phyloP scores from a whole-genome alignment of 2,329 filamentous ascomycete species.

The Cucurbitaria berberidis region DNA sequence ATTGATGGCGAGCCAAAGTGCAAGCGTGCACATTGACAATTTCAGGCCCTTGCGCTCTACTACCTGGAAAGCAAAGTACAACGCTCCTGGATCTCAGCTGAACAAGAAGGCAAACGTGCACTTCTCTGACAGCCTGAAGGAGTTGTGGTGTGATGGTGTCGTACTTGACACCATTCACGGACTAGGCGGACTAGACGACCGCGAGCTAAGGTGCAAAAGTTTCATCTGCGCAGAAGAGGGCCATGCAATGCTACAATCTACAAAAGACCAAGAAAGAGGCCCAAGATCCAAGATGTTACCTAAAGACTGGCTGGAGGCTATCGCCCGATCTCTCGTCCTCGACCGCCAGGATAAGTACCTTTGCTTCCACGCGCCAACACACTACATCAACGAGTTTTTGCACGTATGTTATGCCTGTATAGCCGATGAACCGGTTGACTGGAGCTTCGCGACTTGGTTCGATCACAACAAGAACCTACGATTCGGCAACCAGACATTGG shows the following conservation, averaged over 20 bases:
- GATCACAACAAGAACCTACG: slow-evolving; percentile 26
- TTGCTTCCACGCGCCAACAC: slow-evolving; percentile 28
- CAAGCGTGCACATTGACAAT: slow-evolving; percentile 36
- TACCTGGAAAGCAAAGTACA: slow-evolving; percentile 31
- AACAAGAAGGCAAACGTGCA: slow-evolving; percentile 24
- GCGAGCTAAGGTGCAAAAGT: slow-evolving; percentile 36
- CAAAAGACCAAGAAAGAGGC: slow-evolving; percentile 1
- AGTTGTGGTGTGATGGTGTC: slow-evolving; percentile 34
- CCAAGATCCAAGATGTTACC: slow-evolving; percentile 16
- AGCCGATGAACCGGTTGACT: slow-evolving; percentile 24
- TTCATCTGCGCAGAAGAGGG: slow-evolving; percentile 26
- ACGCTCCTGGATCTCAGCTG: slow-evolving; percentile 31
- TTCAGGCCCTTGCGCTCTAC: slow-evolving; percentile 34
- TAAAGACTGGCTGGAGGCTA: slow-evolving; percentile 26
- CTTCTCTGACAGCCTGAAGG: slow-evolving; percentile 29
- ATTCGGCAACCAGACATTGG: slow-evolving; percentile 24
- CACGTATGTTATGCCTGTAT: slow-evolving; percentile 33
- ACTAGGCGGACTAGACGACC: slow-evolving; percentile 32
- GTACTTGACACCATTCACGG: slow-evolving; percentile 32
- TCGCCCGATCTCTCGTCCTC: slow-evolving; percentile 36
- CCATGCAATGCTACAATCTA: slow-evolving; percentile 23
- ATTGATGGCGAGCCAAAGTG: slow-evolving; percentile 42
- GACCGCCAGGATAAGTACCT: slow-evolving; percentile 43
- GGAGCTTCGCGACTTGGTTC: slow-evolving; percentile 38
- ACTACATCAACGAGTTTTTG: slow-evolving; percentile 37